Evolutionary conservation across 345 rosid genomes (phyloP), one percentile per base, ranked within the genome.

Genomic region (Acer yangbiense): DNA sequence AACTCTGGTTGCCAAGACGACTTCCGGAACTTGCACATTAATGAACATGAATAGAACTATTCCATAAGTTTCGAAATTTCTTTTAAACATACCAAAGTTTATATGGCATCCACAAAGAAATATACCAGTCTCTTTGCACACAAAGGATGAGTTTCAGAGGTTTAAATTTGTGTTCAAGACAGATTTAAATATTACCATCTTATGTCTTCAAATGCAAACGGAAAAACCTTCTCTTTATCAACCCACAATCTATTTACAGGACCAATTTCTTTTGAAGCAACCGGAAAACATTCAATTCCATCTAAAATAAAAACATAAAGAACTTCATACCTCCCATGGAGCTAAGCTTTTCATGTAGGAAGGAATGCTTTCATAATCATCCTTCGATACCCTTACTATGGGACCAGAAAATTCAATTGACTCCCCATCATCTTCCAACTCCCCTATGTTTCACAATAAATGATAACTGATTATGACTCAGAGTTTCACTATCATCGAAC

Each of bases 301-400:
- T 14, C 67, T 29, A 11, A 48, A n/a, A 58, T 8, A 46, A 16
- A 52, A 71, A 43, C 48, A 18, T 69, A 77, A 72, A 23, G 25
- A 23, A 39, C 25, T 41, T 11, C 75, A 13, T 90, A 95, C 98
- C 98, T 95, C 98, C 98, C 98, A 93, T 57, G 98, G 82, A 29
- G 94, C 84, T 68, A 93, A 87, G 75, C 80, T 77, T 83, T 86
- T 88, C 88, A 93, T 82, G 83, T 86, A 90, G 68, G 98, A 89
- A 35, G 95, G 98, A 64, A 93, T 91, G 77, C 68, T 82, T 68
- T 89, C 92, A 63, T 89, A 94, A 65, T 86, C 94, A 81, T 87
- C 88, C 79, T 78, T 83, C 2, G 85, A 78, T 20, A 90, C 80
- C 76, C 84, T 79, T 69, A 95, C 76, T 14, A 76, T 9, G 23